Conservation (phyloP, 192 early-diverging fungal genomes). For the Backusella psychrophila region DNA sequence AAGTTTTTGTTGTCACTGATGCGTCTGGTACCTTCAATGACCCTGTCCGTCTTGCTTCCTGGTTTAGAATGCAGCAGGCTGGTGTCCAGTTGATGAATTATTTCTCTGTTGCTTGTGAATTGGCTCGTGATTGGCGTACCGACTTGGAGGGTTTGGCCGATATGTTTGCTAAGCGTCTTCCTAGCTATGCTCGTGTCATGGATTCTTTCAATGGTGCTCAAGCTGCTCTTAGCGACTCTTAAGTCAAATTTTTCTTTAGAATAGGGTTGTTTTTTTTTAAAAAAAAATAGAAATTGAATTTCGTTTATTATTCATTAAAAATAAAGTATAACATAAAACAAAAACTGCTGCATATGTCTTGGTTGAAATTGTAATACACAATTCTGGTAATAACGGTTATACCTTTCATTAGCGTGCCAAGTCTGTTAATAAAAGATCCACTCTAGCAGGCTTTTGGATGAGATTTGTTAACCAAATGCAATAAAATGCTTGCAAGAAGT, state of each 20-base stretch:
- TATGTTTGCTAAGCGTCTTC: conserved; percentile 22
- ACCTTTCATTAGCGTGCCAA: too few species aligned
- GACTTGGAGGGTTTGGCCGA: conserved; percentile 25
- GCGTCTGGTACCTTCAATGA: conserved; percentile 35
- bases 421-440: too few species aligned
- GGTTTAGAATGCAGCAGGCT: conserved; percentile 26
- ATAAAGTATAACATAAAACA: background rate
- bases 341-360: background rate
- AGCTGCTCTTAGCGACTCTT: background rate
- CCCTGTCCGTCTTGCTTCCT: conserved; percentile 25
- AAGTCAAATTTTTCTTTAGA: too few species aligned
- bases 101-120: conserved; percentile 30
- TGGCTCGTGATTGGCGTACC: conserved; percentile 30
- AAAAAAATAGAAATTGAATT: background rate
- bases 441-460: too few species aligned
- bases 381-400: too few species aligned
- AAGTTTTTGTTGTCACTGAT: conserved; percentile 34
- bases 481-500: too few species aligned
- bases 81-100: conserved; percentile 34
- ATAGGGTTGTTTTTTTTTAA: background rate
- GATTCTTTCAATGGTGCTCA: conserved; percentile 20
- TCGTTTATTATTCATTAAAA: too few species aligned
- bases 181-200: conserved; percentile 24
- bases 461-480: too few species aligned
- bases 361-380: too few species aligned